Base-by-base conservation (phyloP, 2,329 filamentous ascomycete species). In the Aureobasidium sp. region DNA sequence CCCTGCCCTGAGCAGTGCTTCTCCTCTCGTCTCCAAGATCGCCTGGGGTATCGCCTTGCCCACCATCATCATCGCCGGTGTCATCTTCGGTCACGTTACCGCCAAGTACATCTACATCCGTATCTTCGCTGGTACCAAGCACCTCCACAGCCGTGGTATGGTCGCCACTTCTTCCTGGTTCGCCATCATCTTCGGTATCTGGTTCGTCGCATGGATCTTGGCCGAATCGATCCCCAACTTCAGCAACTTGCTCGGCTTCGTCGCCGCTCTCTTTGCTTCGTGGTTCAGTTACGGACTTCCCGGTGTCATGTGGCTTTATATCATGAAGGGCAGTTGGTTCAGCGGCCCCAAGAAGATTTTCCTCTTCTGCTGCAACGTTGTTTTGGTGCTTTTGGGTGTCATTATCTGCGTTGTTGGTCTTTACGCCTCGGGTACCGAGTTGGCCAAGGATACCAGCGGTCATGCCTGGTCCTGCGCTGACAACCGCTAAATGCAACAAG, bases 61-160 rank as follows among this genome's bases (percentile, higher is more conserved):
- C 10, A 93, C 91, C 33, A 93, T 93, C 63, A 81, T 93, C 60
- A 87, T 93, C 58, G 89, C 90, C 0, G 91, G 91, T 64, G 90
- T 92, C 9, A 90, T 93, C 68, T 90, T 91, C 73, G 90, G 86
- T 20, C 88, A 91, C 67, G 87, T 93, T 2, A 67, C 88, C 1
- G 84, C 83, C 63, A 91, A 91, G 70, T 91, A 91, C 72, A 81
- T 93, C 67, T 93, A 91, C 71, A 78, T 88, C 4, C 85, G 90
- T 23, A 73, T 91, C n/a, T 91, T 91, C 78, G 80, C 84, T 23
- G 85, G 86, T 54, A 90, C 87, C 6, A 83, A 87, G 72, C 70
- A 78, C 75, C 66, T 80, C 72, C 67, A 76, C 75, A 68, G 75
- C 73, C 71, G 74, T 67, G 66, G 72, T 36, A 55, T 72, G 70